phyloP scores from a whole-genome alignment of 2,329 filamentous ascomycete species.

The Pseudogymnoascus sp. region DNA sequence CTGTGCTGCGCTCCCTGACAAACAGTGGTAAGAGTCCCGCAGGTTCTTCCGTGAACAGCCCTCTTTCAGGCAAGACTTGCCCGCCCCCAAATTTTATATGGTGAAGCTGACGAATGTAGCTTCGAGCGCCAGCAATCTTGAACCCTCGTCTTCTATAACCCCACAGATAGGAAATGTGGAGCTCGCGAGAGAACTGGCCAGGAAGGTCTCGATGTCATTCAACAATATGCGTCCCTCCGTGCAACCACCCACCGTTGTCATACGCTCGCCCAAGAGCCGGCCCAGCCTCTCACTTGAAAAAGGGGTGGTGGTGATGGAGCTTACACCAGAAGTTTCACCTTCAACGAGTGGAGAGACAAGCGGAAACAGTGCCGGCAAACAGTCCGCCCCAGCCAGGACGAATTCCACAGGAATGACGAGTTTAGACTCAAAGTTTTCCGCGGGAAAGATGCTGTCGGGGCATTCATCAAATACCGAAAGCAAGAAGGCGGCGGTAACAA shows the following conservation, averaged over 20 bases:
- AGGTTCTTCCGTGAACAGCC: background rate
- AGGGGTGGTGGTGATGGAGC: constrained; percentile 17
- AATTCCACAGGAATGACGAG: constrained; percentile 28
- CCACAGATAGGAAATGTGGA: background rate
- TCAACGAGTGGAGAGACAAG: constrained; percentile 22
- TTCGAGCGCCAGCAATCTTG: background rate
- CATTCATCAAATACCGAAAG: constrained; percentile 24
- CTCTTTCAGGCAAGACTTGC: background rate
- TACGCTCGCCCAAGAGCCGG: constrained; percentile 32
- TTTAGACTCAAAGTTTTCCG: constrained; percentile 34
- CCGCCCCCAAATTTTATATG: background rate
- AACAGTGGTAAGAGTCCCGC: constrained; percentile 27
- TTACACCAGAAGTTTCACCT: constrained; percentile 19
- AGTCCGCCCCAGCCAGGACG: constrained; percentile 22
- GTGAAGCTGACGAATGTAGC: background rate
- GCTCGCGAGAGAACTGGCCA: constrained; percentile 10
- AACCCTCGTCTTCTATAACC: background rate
- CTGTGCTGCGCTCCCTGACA: constrained; percentile 35
- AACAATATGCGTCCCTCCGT: constrained; percentile 28
- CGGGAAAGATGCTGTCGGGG: constrained; percentile 21
- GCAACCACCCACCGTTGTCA: constrained; percentile 35
- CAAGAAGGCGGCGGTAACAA: constrained; percentile 12
- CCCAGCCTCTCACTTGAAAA: constrained; percentile 31
- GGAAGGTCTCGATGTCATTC: constrained; percentile 34
- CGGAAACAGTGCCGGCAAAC: constrained; percentile 18